A percentile compares a stretch with the other conserved stretches of the same genome.
Conservation (phyloP, 345 rosid genomes). For the Melaleuca alternifolia region DNA sequence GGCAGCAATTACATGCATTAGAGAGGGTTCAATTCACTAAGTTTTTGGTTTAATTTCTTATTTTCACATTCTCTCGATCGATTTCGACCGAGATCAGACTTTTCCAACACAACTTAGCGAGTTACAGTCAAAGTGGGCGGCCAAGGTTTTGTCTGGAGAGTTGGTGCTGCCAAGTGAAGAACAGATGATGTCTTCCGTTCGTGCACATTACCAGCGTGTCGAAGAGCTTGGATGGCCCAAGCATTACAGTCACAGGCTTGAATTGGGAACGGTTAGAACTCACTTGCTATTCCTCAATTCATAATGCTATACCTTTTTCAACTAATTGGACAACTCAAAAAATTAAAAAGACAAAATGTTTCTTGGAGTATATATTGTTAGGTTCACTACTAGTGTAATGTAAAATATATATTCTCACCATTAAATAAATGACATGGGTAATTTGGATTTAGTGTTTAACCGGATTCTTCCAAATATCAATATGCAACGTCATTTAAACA, state of each 20-base stretch:
- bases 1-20: neutral
- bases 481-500: no score
- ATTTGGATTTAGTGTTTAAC: neutral
- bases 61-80: neutral
- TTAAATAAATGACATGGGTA: neutral
- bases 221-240: slow-evolving; percentile 7
- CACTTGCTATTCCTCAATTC: neutral
- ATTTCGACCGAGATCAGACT: neutral
- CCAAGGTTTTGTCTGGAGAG: slow-evolving; percentile 9
- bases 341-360: neutral
- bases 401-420: neutral
- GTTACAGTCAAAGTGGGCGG: slow-evolving; percentile 15
- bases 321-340: neutral
- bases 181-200: slow-evolving; percentile 8
- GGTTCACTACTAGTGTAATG: neutral
- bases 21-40: neutral
- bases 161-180: slow-evolving; percentile 2
- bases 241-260: neutral
- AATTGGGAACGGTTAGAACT: neutral
- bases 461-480: neutral
- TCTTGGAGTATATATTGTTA: neutral
- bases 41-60: neutral
- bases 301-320: neutral
- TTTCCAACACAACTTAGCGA: neutral
- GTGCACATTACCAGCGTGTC: neutral